A percentile compares a stretch with the other conserved stretches of the same genome.
phyloP scores from a whole-genome alignment of 352 stramenopile genomes.

The Phytophthora pisi region DNA sequence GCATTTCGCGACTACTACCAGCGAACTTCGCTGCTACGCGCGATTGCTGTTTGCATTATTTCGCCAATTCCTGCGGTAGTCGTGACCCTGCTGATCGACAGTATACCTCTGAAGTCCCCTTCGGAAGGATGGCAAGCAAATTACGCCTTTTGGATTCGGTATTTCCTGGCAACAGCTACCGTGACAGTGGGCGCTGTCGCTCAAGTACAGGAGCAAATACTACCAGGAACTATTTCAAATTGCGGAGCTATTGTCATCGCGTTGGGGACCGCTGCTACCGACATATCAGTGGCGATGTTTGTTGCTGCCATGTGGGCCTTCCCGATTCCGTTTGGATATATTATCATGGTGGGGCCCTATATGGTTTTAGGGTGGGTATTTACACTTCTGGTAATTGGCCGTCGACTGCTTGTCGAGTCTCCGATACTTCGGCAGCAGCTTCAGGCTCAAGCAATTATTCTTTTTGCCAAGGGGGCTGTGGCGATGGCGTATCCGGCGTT shows the following conservation, averaged over 20 bases:
- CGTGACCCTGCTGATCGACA: background rate
- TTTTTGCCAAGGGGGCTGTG: background rate
- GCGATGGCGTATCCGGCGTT: background rate
- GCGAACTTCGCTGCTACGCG: background rate
- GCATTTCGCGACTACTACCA: background rate
- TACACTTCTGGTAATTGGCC: background rate
- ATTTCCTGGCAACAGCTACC: background rate
- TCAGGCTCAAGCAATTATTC: background rate
- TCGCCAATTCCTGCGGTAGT: background rate
- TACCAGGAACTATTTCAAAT: background rate
- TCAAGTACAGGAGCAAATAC: background rate
- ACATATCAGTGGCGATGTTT: background rate
- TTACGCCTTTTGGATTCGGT: background rate
- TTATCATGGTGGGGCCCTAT: background rate
- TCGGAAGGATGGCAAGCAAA: background rate
- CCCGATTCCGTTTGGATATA: slow-evolving; percentile 1
- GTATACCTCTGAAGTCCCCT: background rate
- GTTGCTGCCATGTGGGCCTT: background rate
- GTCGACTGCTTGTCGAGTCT: background rate
- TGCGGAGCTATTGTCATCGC: background rate
- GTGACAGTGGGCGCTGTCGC: background rate
- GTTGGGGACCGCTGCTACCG: background rate
- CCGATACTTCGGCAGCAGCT: background rate
- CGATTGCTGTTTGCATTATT: background rate
- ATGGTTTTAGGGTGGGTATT: background rate